These are phyloP conservation scores for Botrytis medusae DNA, from an alignment of 2,329 filamentous ascomycete genomes.

Conservation along the genomic window DNA sequence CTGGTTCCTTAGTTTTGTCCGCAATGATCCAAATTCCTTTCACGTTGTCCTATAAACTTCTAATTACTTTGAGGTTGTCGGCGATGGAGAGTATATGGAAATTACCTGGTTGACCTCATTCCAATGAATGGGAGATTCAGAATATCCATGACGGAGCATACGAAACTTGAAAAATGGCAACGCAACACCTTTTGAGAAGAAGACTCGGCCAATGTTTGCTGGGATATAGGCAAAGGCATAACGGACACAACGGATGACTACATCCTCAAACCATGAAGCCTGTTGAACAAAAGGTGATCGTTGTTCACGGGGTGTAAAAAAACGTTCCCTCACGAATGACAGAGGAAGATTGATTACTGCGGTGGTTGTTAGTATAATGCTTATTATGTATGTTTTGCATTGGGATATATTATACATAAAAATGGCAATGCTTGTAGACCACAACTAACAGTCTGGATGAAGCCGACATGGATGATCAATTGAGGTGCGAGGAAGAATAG, in stretches of 20 bases:
- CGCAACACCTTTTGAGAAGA: constrained; percentile 73
- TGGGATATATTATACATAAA: constrained; percentile 52
- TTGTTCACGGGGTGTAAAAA: constrained; percentile 46
- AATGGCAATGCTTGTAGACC: constrained; percentile 66
- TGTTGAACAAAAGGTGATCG: constrained; percentile 64
- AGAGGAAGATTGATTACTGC: constrained; percentile 59
- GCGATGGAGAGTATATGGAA: neutral
- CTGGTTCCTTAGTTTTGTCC: constrained; percentile 60
- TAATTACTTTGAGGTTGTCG: neutral
- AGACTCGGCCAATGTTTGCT: constrained; percentile 67
- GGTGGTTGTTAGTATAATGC: constrained; percentile 24
- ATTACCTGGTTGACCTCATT: constrained; percentile 54
- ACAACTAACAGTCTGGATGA: constrained; percentile 58
- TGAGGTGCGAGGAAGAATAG: constrained; percentile 69
- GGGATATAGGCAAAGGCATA: constrained; percentile 75
- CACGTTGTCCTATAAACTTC: constrained; percentile 45
- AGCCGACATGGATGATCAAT: constrained; percentile 65
- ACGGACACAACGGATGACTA: constrained; percentile 74
- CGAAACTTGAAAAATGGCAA: constrained; percentile 74
- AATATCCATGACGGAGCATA: constrained; percentile 69
- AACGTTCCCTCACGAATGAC: constrained; percentile 58
- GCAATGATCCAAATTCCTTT: constrained; percentile 69
- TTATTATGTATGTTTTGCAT: neutral
- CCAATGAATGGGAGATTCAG: constrained; percentile 64
- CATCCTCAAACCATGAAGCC: constrained; percentile 72